phyloP scores from a whole-genome alignment of 768 basidiomycete genomes.

The Galerina sulciceps region DNA sequence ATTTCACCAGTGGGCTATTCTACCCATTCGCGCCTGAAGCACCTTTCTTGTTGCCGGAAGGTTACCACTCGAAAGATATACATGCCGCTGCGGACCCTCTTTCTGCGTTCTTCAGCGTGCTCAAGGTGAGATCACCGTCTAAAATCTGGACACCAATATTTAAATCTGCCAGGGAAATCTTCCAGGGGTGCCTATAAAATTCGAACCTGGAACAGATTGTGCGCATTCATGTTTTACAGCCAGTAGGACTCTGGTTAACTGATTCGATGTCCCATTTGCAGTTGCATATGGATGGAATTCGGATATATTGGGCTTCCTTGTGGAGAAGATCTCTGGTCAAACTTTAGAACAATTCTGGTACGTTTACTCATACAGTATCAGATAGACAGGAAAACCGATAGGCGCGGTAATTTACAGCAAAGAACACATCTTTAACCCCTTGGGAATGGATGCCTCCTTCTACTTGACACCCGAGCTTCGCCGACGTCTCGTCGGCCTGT shows the following conservation, averaged over 20 bases:
- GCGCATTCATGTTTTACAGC: not conserved
- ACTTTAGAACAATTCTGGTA: constrained; percentile 33
- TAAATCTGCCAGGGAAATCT: constrained; percentile 20
- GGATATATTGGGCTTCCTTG: constrained; percentile 34
- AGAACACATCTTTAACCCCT: constrained; percentile 32
- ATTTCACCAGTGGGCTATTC: constrained; percentile 32
- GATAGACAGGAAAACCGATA: not conserved
- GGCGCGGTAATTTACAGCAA: constrained; percentile 17
- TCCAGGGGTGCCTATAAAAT: constrained; percentile 28
- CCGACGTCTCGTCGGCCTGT: constrained; percentile 19
- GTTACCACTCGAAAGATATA: constrained; percentile 5
- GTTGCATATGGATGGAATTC: constrained; percentile 34
- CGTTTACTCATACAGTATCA: not conserved
- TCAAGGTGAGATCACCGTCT: constrained; percentile 14
- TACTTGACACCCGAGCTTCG: constrained; percentile 28
- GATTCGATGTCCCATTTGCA: not conserved
- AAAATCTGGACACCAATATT: not conserved
- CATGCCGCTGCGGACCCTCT: constrained; percentile 11
- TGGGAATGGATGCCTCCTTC: constrained; percentile 33
- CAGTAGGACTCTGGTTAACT: not conserved
- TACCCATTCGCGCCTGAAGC: constrained; percentile 18
- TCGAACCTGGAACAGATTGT: constrained; percentile 37
- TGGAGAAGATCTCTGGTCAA: constrained; percentile 33
- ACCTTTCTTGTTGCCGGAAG: not conserved
- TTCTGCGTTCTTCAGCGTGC: constrained; percentile 16